phyloP scores from a whole-genome alignment of 768 basidiomycete genomes.

The Suillus weaverae region DNA sequence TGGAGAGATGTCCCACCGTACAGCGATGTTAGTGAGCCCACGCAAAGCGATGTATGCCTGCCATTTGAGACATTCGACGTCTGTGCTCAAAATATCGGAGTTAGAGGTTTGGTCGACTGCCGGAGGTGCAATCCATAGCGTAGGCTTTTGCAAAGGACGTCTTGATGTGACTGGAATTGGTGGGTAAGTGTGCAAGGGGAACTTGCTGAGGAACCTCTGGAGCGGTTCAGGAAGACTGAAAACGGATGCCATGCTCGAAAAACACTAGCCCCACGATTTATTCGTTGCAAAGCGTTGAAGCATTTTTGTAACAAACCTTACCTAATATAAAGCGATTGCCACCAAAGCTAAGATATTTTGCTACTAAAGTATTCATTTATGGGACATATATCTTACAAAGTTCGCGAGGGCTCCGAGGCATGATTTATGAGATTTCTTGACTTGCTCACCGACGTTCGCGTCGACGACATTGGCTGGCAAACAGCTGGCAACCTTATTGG shows the following conservation, averaged over 20 bases:
- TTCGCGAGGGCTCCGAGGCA: background rate
- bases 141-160: conserved; percentile 34
- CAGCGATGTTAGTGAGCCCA: conserved; percentile 46
- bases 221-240: conserved; percentile 40
- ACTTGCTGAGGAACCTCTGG: conserved; percentile 53
- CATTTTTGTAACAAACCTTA: background rate
- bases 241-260: conserved; percentile 10
- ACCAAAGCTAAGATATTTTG: background rate
- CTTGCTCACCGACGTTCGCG: background rate
- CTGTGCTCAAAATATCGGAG: conserved; percentile 53
- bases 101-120: conserved; percentile 10
- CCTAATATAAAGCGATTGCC: background rate
- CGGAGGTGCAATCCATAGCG: conserved; percentile 67
- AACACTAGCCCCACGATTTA: background rate
- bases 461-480: background rate
- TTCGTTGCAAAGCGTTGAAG: background rate
- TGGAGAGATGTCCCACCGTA: conserved; percentile 68
- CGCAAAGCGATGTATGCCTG: conserved; percentile 73
- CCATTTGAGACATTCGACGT: conserved; percentile 90
- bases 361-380: background rate
- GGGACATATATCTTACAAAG: background rate
- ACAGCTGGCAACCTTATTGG: background rate
- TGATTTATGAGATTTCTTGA: background rate
- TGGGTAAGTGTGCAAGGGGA: conserved; percentile 59
- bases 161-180: conserved; percentile 33